Base-by-base conservation (phyloP, 371 early-diverging fungal species). In the Smittium culicis region DNA sequence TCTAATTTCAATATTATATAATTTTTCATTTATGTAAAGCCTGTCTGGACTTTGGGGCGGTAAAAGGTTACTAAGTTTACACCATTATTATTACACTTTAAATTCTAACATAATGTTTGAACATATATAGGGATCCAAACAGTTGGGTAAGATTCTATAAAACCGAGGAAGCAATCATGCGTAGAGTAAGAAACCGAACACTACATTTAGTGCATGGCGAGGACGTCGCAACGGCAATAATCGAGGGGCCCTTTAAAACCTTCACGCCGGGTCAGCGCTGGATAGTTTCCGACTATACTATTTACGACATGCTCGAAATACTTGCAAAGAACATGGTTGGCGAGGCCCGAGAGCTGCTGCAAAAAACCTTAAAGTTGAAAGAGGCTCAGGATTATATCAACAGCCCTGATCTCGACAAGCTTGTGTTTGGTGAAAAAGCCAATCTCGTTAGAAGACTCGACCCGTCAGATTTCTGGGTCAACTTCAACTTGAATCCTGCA, bases 11-110 rank as follows among this genome's bases (percentile, higher is more conserved):
- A n/a, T n/a, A n/a, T n/a, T n/a, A n/a, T n/a, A n/a, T n/a, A n/a
- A n/a, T n/a, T n/a, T n/a, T n/a, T n/a, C n/a, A n/a, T n/a, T n/a
- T n/a, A n/a, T 59, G 5, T 16, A 14, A 30, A 63, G 63, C 54
- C 73, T 84, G 32, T 77, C 80, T 11, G 85, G 85, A 0, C 74
- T 84, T 25, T 84, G 76, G 72, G 83, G 82, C 57, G 77, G 76
- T 35, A 63, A 55, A 25, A 63, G 63, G 63, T 63, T 34, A 31
- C 8, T 16, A 5, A 16, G 27, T 60, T 60, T 60, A 60, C n/a
- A n/a, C n/a, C n/a, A n/a, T n/a, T n/a, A n/a, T n/a, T n/a, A n/a
- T n/a, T n/a, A n/a, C n/a, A n/a, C n/a, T n/a, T n/a, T n/a, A n/a
- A n/a, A n/a, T n/a, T n/a, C n/a, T n/a, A n/a, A n/a, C n/a, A n/a